Percentiles rank a stretch among this genome's conserved stretches.
phyloP scores from a whole-genome alignment of 495 filamentous ascomycete species.

The Hypomontagnella submonticulosa region DNA sequence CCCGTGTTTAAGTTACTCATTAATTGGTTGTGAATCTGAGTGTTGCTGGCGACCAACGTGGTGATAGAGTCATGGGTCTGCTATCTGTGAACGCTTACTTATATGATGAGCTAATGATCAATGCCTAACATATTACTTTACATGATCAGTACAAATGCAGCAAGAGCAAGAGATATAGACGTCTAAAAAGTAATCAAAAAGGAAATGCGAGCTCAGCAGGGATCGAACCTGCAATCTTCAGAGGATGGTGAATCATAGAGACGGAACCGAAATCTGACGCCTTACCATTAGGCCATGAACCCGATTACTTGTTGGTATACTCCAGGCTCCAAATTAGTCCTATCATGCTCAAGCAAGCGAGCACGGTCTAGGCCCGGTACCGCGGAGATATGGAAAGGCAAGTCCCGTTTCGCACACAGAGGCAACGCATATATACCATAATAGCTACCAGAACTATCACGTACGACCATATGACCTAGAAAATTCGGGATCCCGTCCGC shows the following conservation, averaged over 20 bases:
- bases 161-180: too few species aligned
- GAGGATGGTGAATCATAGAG: conserved; percentile 14
- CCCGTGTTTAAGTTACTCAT: too few species aligned
- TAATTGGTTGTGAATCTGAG: too few species aligned
- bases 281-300: conserved; percentile 42
- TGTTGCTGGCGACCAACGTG: too few species aligned
- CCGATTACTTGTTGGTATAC: conserved; percentile 5
- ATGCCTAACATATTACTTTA: not conserved
- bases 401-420: not conserved
- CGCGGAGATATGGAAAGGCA: not conserved
- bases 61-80: too few species aligned
- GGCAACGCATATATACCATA: not conserved
- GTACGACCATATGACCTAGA: conserved; percentile 60
- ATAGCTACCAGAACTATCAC: conserved; percentile 11
- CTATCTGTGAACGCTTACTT: not conserved
- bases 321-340: not conserved
- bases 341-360: too few species aligned
- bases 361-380: too few species aligned
- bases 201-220: conserved; percentile 37
- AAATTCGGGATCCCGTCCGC: conserved; percentile 61
- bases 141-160: not conserved
- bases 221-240: conserved; percentile 47
- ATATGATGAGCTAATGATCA: not conserved
- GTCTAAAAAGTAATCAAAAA: not conserved
- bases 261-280: conserved; percentile 39